Evolutionary conservation across 371 early-diverging fungal species (phyloP), one percentile per base, ranked within the genome.

Genomic region (Apophysomyces trapeziformis): DNA sequence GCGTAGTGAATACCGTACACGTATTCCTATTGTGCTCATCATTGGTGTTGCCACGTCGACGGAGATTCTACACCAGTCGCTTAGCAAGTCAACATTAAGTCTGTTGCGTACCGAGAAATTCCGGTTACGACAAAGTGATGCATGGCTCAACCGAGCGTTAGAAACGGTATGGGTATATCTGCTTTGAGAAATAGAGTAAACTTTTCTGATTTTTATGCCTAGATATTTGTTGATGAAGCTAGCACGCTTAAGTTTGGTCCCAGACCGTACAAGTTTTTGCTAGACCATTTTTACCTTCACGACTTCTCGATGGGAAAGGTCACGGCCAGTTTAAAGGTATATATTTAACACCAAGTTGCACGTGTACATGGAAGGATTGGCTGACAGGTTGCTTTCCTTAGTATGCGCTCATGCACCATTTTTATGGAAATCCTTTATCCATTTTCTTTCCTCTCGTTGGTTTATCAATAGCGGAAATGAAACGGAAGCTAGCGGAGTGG

Each of bases 331-430:
- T 66, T 95, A 8, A 86, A 92, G 84, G 92, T 89, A 75, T 67
- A 63, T n/a, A 38, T 8, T 16, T 9, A n/a, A 65, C 45, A 16
- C 8, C 9, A 36, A 39, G 12, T 16, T 6, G 60, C 58, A 58
- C 44, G 44, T 21, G 39, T 54, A 43, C 18, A 39, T 14, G 7
- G 44, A 21, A 26, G 26, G 46, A 11, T 43, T 5, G 4, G 21
- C 37, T 61, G 16, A 38, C 9, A 5, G 13, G 13, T 41, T n/a
- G 9, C 35, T 66, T 16, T 16, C 16, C 8, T 43, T 74, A 95
- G 90, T 96, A 92, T 72, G 87, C 93, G 0, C 74, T 89, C 26
- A 93, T 95, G 94, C 90, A 92, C 61, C 91, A 93, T 71, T 96
- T 82, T 68, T 95, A 93, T 72, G 86, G 88, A 1, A 94, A 95